phyloP scores from a whole-genome alignment of 208 protist genomes.

The Acanthamoeba royreba region DNA sequence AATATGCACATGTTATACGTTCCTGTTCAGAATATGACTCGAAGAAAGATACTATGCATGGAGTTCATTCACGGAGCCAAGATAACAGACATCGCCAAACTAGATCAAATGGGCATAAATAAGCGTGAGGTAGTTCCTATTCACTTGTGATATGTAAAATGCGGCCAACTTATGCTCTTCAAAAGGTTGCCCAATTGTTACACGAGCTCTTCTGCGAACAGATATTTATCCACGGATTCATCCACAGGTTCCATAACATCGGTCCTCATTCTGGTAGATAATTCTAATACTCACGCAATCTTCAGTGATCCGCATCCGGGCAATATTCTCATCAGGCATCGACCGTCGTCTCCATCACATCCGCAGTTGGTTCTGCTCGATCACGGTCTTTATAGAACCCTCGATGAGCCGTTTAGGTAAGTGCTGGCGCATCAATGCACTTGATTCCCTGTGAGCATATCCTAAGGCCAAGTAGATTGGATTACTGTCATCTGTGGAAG shows the following conservation, averaged over 20 bases:
- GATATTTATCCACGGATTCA: constrained; percentile 91
- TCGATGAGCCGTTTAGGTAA: constrained; percentile 72
- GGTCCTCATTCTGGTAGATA: neutral
- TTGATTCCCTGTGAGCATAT: neutral
- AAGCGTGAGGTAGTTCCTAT: constrained; percentile 22
- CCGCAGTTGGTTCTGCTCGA: constrained; percentile 86
- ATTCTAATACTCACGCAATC: neutral
- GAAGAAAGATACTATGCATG: constrained; percentile 85
- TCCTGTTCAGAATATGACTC: constrained; percentile 74
- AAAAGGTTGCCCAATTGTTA: constrained; percentile 79
- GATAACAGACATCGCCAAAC: constrained; percentile 57
- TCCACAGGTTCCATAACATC: too few species aligned
- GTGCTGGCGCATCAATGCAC: neutral
- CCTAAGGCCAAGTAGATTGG: neutral
- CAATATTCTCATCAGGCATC: constrained; percentile 86
- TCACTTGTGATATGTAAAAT: neutral
- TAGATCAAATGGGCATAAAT: constrained; percentile 53
- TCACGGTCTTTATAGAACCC: constrained; percentile 91
- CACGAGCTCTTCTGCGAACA: constrained; percentile 88
- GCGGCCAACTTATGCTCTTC: neutral
- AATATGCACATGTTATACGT: constrained; percentile 81
- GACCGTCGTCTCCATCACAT: neutral
- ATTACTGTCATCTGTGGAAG: constrained; percentile 68
- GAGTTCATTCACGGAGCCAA: constrained; percentile 89
- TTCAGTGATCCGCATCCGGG: constrained; percentile 82